Evolutionary conservation across 352 stramenopile genomes (phyloP), one percentile per base, ranked within the genome.

Genomic region (Ophiocytium majus): DNA sequence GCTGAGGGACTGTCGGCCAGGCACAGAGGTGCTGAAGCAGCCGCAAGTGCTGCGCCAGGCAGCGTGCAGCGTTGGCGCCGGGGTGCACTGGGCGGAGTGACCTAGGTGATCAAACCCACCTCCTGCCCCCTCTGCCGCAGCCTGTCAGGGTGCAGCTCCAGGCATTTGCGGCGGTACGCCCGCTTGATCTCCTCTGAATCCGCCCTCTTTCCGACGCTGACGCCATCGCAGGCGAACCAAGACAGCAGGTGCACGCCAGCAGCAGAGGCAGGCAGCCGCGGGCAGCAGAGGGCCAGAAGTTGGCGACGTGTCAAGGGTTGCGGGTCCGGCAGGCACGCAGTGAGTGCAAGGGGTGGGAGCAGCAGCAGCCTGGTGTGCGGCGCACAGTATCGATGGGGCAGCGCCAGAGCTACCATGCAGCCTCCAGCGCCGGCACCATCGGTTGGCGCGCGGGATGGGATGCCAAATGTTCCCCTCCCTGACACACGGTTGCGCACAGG

Each of bases 111-210:
- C n/a, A n/a, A n/a, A 78, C 14, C 14, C 14, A 85, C 78, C 50
- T 84, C 83, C 79, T 88, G 76, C 31, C 85, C 85, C 34, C 85
- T 76, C 49, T 89, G 85, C 43, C 79, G 76, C 9, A 89, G 83
- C 75, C 85, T 89, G 80, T 89, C 85, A 23, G 85, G 85, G 75
- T 89, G 85, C 63, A 89, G 83, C 75, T 88, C 82, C 37, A 89
- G 80, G n/a, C 75, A 88, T 79, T 88, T 89, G 36, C 81, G 89
- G 17, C 81, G 66, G 36, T 89, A 89, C 32, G 85, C 85, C 35
- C 85, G 78, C 37, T 88, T 88, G 64, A 89, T 89, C n/a, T 89
- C 85, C 43, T 63, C 82, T n/a, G 85, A 50, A 1, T 80, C 80
- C 32, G 84, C 84, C n/a, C 50, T 33, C 32, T 34, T 57, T 19